Conservation (phyloP, 257 asterid species). For the Jasminum sambac region DNA sequence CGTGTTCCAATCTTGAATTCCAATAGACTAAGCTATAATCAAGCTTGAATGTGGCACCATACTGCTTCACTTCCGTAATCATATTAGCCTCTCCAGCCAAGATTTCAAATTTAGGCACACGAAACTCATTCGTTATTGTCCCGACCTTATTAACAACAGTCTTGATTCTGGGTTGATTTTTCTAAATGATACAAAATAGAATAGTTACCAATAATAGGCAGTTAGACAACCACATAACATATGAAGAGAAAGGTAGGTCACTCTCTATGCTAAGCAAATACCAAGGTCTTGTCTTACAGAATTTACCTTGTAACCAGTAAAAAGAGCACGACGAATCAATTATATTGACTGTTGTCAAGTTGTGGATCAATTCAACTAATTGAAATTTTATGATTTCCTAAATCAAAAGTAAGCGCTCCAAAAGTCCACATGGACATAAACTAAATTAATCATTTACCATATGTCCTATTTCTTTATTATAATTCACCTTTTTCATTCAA, state of each 20-base stretch:
- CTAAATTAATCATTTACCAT: background rate
- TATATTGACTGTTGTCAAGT: background rate
- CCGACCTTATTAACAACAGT: constrained; percentile 93
- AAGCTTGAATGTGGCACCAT: constrained; percentile 87
- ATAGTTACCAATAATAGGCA: background rate
- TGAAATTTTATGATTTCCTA: background rate
- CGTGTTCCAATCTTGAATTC: constrained; percentile 97
- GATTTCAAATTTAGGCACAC: constrained; percentile 92
- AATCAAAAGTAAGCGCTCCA: background rate
- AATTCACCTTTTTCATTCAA: constrained; percentile 2
- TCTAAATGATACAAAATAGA: constrained; percentile 42
- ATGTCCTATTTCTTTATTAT: background rate
- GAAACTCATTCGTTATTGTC: constrained; percentile 76
- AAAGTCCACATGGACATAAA: background rate
- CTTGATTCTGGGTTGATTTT: constrained; percentile 87
- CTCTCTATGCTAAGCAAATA: background rate
- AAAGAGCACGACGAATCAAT: background rate
- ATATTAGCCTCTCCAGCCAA: constrained; percentile 78
- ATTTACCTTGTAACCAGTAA: background rate
- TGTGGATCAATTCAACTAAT: background rate
- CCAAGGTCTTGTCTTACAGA: background rate
- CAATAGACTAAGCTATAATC: constrained; percentile 93
- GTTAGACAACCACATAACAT: background rate
- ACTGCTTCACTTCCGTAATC: constrained; percentile 92
- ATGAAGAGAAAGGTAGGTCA: background rate